Evolutionary conservation across 495 filamentous ascomycete genomes (phyloP), one percentile per base, ranked within the genome.

Genomic region (Astrothelium subdiscretum): DNA sequence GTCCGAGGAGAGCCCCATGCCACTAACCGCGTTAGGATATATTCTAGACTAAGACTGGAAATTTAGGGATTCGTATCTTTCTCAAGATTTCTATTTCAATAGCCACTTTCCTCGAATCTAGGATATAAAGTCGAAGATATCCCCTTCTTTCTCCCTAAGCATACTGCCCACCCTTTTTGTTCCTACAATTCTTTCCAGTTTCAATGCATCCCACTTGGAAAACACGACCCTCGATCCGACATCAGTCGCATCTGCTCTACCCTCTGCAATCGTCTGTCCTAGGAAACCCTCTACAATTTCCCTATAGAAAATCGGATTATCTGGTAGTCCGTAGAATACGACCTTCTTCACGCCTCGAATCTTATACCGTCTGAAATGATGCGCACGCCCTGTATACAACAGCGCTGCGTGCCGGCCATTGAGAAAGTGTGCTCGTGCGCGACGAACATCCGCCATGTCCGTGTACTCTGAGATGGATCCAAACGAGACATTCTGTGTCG

Each of bases 401-500:
- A 98, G 75, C 24, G 97, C 80, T 38, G 85, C 85, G 67, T 96
- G 87, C 31, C 89, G 79, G 4, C 92, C 92, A 51, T 74, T 86
- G 62, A 91, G 72, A 75, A 98, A 97, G 68, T 97, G 89, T 15
- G 88, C 89, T 8, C 92, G 80, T 22, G 95, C 89, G 22, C 92
- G 86, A 31, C 87, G 84, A 43, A 91, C 84, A 59, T 92, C 90
- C 18, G 83, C 78, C 4, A 84, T 74, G 44, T 86, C 80, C 0
- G 89, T 87, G 73, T 98, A 96, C 71, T 98, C 94, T 60, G 87
- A 91, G 54, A 98, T 86, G 15, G 82, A 81, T 58, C 89, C 92
- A 71, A 96, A 95, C 12, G 88, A 87, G 60, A 96, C 70, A 61
- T 80, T 78, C 61, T 80, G 78, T 24, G 87, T 87, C 35, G 82